phyloP scores from a whole-genome alignment of 2,329 filamentous ascomycete genomes.

The Ophidiomyces ophidiicola region DNA sequence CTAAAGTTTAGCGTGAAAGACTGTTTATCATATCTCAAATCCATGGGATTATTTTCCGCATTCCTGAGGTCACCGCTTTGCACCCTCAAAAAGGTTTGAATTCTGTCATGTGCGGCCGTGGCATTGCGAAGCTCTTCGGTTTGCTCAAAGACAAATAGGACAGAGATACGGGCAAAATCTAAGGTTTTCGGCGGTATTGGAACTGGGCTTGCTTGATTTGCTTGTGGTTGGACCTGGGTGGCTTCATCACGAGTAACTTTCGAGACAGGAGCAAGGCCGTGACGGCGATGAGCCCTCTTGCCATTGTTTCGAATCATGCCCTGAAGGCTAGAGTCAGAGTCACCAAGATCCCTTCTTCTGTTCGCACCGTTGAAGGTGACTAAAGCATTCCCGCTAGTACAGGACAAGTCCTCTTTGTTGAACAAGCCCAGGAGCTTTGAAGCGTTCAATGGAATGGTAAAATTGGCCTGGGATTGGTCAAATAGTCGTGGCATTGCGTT shows the following conservation, averaged over 20 bases:
- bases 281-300: not conserved
- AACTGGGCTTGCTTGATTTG: conserved; percentile 13
- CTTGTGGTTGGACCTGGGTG: conserved; percentile 1
- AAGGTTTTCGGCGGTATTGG: conserved; percentile 15
- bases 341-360: conserved; percentile 17
- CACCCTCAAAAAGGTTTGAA: conserved; percentile 13
- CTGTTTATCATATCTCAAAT: conserved; percentile 15
- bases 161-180: conserved; percentile 21
- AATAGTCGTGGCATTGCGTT: conserved; percentile 66
- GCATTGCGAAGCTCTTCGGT: conserved; percentile 16
- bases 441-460: conserved; percentile 61
- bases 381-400: conserved; percentile 72
- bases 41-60: conserved; percentile 12
- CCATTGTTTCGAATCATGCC: not conserved
- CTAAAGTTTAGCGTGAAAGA: conserved; percentile 18
- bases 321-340: not conserved
- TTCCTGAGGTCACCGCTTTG: conserved; percentile 4
- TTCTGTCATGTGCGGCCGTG: conserved; percentile 15
- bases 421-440: conserved; percentile 62
- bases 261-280: conserved; percentile 9
- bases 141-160: conserved; percentile 21
- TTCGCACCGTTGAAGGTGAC: conserved; percentile 61
- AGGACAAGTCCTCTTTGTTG: conserved; percentile 62
- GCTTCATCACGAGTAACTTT: conserved; percentile 2
- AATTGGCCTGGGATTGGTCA: conserved; percentile 51